Conservation (phyloP, 495 filamentous ascomycete genomes). For the Aspergillus carlsbadensis region DNA sequence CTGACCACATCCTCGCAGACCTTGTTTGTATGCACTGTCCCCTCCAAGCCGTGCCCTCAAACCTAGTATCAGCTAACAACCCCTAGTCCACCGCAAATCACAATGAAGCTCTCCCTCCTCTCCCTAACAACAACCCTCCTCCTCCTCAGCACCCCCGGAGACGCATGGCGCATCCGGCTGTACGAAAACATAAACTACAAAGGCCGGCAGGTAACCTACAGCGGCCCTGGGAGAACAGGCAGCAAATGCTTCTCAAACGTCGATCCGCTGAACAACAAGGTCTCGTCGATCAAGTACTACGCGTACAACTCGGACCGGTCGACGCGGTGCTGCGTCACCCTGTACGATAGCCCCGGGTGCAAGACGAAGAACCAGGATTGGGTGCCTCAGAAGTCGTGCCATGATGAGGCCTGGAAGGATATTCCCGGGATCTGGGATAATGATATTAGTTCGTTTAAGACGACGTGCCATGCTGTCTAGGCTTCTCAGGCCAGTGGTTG, state of each 20-base stretch:
- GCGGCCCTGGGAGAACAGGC: background rate
- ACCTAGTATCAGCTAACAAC: too few species aligned
- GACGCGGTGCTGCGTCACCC: background rate
- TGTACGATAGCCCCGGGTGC: slow-evolving; percentile 3
- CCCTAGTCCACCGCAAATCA: too few species aligned
- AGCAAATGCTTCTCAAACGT: background rate
- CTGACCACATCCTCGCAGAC: too few species aligned
- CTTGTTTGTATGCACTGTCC: too few species aligned
- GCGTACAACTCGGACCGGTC: background rate
- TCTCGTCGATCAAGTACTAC: slow-evolving; percentile 2
- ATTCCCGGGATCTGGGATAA: background rate
- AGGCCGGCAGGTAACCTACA: too few species aligned
- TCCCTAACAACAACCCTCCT: too few species aligned
- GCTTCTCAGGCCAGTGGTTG: too few species aligned
- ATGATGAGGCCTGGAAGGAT: background rate
- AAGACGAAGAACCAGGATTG: background rate
- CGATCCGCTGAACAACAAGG: slow-evolving; percentile 2
- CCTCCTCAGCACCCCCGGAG: too few species aligned
- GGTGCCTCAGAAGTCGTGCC: background rate
- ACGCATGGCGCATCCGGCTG: too few species aligned
- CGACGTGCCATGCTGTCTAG: background rate
- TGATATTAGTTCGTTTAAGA: background rate
- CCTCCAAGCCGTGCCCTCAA: too few species aligned
- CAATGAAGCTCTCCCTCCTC: too few species aligned
- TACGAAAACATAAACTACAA: too few species aligned